Evolutionary conservation across 106 monocot species (phyloP), one percentile per base, ranked within the genome.

Genomic region (Xerophyta viscosa): DNA sequence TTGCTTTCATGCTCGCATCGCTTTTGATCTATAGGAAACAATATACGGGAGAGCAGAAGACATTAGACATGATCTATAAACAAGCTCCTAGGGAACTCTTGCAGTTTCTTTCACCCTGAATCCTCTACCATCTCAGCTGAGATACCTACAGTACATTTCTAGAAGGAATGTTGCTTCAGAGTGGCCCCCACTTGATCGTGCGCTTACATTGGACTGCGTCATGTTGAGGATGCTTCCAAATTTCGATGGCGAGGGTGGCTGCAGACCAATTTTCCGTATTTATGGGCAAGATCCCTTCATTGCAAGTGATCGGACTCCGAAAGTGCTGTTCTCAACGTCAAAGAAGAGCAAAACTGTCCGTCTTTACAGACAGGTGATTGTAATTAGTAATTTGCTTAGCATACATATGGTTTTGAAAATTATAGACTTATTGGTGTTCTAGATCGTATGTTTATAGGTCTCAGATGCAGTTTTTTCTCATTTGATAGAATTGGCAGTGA

Each of bases 1-100:
- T 94, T 20, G 88, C 94, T 30, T 94, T 94, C 60, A 94, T 94
- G 94, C 53, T 94, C 29, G 94, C 94, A n/a, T 77, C 68, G 0
- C 81, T 94, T 58, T 51, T 94, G 54, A 67, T 94, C 10, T 88
- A 94, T 39, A 68, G 81, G 43, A 94, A 84, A 44, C 88, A 81
- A 37, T 88, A 78, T 63, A 70, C 76, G 24, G 84, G 81, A 8
- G 94, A 94, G 50, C 80, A 81, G 54, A 94, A 84, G 56, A 88
- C 88, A n/a, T 31, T 94, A 48, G 94, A 94, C 24, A 88, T 88
- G 94, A 81, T 84, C 12, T 89, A 89, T 41, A 89, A 77, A 66
- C 88, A 89, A 64, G 88, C 88, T 13, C 88, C 83, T 20, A 53
- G 68, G 15, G 94, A 88, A 66, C 75, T 88, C 21, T 57, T 94